Base-by-base conservation (phyloP, 1,139 yeast genomes). In the Meyerozyma carpophila region DNA sequence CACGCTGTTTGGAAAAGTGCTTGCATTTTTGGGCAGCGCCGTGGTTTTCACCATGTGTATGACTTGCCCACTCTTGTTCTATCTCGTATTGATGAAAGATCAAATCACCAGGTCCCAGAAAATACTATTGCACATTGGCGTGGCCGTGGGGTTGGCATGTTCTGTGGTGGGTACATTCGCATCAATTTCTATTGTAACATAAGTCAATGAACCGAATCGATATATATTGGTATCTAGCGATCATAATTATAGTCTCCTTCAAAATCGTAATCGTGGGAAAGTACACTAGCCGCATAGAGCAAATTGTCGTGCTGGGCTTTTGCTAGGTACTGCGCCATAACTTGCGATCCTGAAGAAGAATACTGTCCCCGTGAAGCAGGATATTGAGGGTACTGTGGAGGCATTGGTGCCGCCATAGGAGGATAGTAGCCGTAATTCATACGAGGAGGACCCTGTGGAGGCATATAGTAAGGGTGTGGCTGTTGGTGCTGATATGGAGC, bases 11-110 rank as follows among this genome's bases (percentile, higher is more conserved):
- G 96, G 94, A 47, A 81, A 81, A 55, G 76, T 90, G 45, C 83
- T 91, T 63, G 88, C 96, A 8, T 79, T 90, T 43, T 68, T 88
- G 52, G 97, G 97, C 4, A 79, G 93, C 32, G 81, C 90, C 3
- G 70, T 91, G 42, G 88, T 96, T 54, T 85, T 85, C 58, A 75
- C 84, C 1, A 82, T 90, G 39, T 91, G 97, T 58, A 68, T 90
- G 47, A 79, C 88, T 3, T 70, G 89, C 26, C 97, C 97, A 3
- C 68, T 86, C 13, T 56, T 79, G 37, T 90, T 90, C 61, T 86
- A 89, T 59, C 62, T 83, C 50, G 70, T 68, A 45, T 68, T 86
- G 36, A 84, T 82, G 56, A 59, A 63, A 11, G 65, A 68, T 11
- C 75, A 77, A 18, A 59, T 84, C 39, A 60, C 74, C 5, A 47